Evolutionary conservation across 1,139 yeast genomes (phyloP).

Genomic region (Lodderomyces orthopsilosis): DNA sequence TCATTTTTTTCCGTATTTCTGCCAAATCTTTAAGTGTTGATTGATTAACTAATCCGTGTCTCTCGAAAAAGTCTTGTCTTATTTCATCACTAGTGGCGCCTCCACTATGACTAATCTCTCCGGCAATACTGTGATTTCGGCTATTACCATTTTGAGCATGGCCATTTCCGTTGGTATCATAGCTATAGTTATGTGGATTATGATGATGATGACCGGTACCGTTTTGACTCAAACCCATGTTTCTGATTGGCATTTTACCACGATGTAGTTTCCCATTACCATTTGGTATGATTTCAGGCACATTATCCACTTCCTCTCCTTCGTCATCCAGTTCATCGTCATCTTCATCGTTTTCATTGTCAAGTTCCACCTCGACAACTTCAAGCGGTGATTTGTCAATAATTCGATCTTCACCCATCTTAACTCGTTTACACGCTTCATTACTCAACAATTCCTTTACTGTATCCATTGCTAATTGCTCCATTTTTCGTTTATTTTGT

Average conservation of each 20-base stretch:
- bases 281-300: not conserved
- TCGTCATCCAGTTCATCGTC: constrained; percentile 10
- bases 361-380: constrained; percentile 13
- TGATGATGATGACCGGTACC: not conserved
- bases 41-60: constrained; percentile 10
- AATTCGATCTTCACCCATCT: constrained; percentile 4
- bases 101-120: not conserved
- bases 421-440: constrained; percentile 9
- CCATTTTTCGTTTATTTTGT: constrained; percentile 35
- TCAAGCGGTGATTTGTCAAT: constrained; percentile 2
- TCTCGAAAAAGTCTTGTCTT: not conserved
- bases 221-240: not conserved
- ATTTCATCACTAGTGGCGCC: constrained; percentile 2
- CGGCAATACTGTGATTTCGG: not conserved
- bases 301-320: constrained; percentile 2
- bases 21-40: constrained; percentile 13
- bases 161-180: not conserved
- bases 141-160: not conserved
- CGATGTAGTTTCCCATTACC: not conserved
- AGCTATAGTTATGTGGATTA: not conserved
- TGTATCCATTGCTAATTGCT: constrained; percentile 34
- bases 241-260: not conserved
- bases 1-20: constrained; percentile 8
- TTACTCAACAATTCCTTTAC: constrained; percentile 27
- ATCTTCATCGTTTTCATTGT: constrained; percentile 11